These are phyloP conservation scores for Sphagnurus paluster DNA, from an alignment of 1,284 basidiomycete species.

Conservation along the genomic window DNA sequence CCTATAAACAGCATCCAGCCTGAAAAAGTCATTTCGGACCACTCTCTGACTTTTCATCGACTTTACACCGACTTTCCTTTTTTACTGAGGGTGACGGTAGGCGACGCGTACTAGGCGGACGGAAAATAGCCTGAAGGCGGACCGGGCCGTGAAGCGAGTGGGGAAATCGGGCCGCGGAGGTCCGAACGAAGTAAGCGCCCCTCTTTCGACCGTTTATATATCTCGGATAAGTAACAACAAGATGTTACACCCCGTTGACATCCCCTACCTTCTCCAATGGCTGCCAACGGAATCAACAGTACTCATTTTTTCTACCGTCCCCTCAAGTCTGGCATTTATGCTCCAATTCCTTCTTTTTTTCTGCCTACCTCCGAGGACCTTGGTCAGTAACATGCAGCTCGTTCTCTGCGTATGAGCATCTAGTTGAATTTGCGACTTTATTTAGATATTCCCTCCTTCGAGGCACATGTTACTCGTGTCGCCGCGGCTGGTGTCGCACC, in stretches of 20 bases:
- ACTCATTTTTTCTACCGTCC: conserved; percentile 39
- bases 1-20: too few relatives aligned
- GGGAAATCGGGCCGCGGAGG: conserved; percentile 32
- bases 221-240: conserved; percentile 14
- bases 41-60: too few relatives aligned
- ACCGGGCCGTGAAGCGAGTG: conserved; percentile 27
- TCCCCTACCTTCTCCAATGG: conserved; percentile 31
- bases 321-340: conserved; percentile 79
- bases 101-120: conserved; percentile 20
- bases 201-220: conserved; percentile 24
- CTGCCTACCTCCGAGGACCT: conserved; percentile 75
- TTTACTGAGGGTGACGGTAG: neutral
- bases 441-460: conserved; percentile 71
- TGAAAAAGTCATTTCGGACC: too few relatives aligned
- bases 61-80: too few relatives aligned
- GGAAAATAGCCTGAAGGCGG: conserved; percentile 25
- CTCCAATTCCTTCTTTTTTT: conserved; percentile 88
- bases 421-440: conserved; percentile 9
- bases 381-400: conserved; percentile 47
- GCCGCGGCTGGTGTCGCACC: conserved; percentile 76
- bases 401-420: conserved; percentile 7
- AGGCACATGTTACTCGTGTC: conserved; percentile 70
- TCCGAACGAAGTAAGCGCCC: conserved; percentile 21
- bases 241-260: conserved; percentile 16
- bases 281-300: conserved; percentile 37